Percentiles rank a stretch among this genome's conserved stretches.
Evolutionary conservation across 345 rosid species (phyloP).

Genomic region (Salix udensis): DNA sequence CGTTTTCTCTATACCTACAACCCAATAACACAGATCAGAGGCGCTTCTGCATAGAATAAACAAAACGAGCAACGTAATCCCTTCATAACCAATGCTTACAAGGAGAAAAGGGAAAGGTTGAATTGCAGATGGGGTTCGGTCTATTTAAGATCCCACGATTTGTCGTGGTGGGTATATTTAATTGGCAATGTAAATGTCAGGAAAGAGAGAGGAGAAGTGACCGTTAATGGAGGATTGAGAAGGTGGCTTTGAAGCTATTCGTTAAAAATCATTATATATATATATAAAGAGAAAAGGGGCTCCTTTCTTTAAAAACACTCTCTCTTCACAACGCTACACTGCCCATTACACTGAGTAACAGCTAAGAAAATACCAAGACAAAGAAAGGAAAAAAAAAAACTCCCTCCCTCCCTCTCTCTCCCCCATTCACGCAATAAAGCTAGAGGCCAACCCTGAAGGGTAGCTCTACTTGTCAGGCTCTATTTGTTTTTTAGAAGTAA

Average conservation of each 20-base stretch:
- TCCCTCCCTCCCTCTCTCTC: background rate
- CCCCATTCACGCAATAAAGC: background rate
- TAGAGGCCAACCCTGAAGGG: too few species aligned
- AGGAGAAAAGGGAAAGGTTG: background rate
- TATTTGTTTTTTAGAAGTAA: too few species aligned
- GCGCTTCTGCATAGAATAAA: conserved; percentile 8
- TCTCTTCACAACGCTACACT: background rate
- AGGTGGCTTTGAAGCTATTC: conserved; percentile 24
- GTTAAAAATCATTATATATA: background rate
- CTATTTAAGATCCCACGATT: conserved; percentile 11
- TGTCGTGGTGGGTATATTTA: too few species aligned
- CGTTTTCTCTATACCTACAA: background rate
- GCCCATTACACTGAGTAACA: conserved; percentile 21
- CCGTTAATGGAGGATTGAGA: conserved; percentile 41
- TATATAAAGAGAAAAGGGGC: background rate
- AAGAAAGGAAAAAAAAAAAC: background rate
- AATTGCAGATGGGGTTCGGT: background rate
- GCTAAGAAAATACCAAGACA: conserved; percentile 9
- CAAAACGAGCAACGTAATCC: background rate
- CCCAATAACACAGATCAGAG: conserved; percentile 19
- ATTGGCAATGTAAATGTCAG: background rate
- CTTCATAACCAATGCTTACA: conserved; percentile 7
- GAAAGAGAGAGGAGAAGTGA: conserved; percentile 19
- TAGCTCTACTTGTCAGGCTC: too few species aligned
- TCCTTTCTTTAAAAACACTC: background rate